phyloP scores from a whole-genome alignment of 2,329 filamentous ascomycete genomes.

The Colletotrichum siamense region DNA sequence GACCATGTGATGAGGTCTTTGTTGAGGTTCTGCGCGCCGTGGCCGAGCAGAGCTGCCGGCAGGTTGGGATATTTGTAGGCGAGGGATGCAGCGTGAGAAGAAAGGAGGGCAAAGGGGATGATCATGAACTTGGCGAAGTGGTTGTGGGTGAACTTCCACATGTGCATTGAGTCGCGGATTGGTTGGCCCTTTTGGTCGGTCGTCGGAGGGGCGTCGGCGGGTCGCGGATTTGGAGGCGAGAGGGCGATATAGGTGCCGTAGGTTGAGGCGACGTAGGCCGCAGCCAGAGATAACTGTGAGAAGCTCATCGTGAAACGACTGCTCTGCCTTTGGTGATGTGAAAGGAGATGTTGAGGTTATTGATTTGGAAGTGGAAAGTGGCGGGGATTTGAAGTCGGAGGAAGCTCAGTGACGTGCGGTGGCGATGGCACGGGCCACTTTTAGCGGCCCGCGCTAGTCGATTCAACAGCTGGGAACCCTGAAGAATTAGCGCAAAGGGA shows the following conservation, averaged over 20 bases:
- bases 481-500: neutral
- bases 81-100: constrained; percentile 26
- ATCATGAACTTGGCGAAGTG: constrained; percentile 26
- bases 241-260: constrained; percentile 34
- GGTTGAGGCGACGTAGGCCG: constrained; percentile 30
- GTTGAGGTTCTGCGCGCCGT: constrained; percentile 39
- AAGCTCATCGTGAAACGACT: neutral
- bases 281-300: neutral
- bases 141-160: constrained; percentile 29
- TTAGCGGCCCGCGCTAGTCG: neutral
- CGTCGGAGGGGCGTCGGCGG: constrained; percentile 11
- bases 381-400: neutral
- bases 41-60: constrained; percentile 25
- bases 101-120: constrained; percentile 28
- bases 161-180: constrained; percentile 22
- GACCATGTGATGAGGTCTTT: constrained; percentile 40
- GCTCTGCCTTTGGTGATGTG: neutral
- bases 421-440: constrained; percentile 2
- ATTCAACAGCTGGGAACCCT: neutral
- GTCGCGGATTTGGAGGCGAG: constrained; percentile 34
- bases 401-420: neutral
- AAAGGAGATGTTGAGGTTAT: neutral
- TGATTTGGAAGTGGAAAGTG: neutral
- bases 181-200: neutral
- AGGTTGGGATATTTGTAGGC: constrained; percentile 25